Base-by-base conservation (phyloP, 1,139 yeast species). In the Kluyveromyces sp. region DNA sequence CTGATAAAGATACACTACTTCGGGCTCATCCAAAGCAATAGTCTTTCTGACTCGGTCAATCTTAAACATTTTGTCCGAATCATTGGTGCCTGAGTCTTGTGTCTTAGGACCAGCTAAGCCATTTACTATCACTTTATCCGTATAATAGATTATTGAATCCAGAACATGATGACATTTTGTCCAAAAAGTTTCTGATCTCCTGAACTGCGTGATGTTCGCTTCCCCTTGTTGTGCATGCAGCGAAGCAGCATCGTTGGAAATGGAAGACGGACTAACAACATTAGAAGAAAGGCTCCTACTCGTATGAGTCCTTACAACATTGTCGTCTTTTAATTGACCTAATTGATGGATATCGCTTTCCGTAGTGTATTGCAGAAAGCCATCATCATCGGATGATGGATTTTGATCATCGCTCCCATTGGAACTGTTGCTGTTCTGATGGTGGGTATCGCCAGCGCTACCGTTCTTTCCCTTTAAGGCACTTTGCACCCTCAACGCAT, bases 41-140 rank as follows among this genome's bases (percentile, higher is more conserved):
- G 59, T 48, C 33, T 55, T 54, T 18, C 53, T 54, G 2, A 62
- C 60, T 12, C 46, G 44, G 4, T 54, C 45, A 42, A 51, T 48
- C 25, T 54, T 44, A 36, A 49, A 40, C 32, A 53, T 48, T 4
- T 43, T 41, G 12, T 46, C 49, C 3, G 42, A 45, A 18, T 49
- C 44, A 31, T 47, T 50, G 18, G 41, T 51, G 1, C 55, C 51
- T 18, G 50, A 49, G 17, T 49, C 45, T 29, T 46, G 48, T 11
- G 50, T 29, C 3, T 54, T 43, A 33, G 40, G 36, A 6, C 51
- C 47, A 1, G 54, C 78, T 55, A 78, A 65, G 18, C 80, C 81
- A 33, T 77, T 74, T n/a, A 79, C 77, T 48, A 78, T 75, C 13
- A 77, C 67, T 26, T 68, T 70, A 59, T 78, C 83, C 0, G 83